A percentile compares a stretch with the other conserved stretches of the same genome.
Conservation (phyloP, 306 rosid genomes). For the Cucurbita moschata region DNA sequence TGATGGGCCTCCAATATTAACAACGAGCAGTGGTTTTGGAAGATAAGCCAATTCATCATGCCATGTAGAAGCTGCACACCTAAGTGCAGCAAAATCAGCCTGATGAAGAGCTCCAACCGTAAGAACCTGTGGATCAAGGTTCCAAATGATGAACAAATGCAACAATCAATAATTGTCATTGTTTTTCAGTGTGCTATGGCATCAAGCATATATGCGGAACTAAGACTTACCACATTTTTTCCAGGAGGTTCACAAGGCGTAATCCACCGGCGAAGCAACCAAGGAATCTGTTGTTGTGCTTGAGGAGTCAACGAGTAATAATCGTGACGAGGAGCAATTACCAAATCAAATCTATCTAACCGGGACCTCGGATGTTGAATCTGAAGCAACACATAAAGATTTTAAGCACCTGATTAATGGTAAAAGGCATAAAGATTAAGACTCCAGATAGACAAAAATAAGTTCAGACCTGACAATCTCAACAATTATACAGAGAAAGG, state of each 20-base stretch:
- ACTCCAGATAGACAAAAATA: neutral
- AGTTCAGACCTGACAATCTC: neutral
- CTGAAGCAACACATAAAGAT: conserved; percentile 24
- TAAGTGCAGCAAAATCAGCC: conserved; percentile 63
- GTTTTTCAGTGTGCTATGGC: neutral
- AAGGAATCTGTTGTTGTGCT: conserved; percentile 54
- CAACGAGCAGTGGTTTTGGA: conserved; percentile 80
- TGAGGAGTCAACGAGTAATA: conserved; percentile 67
- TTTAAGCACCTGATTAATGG: neutral
- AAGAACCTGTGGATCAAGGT: conserved; percentile 42
- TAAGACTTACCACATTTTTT: conserved; percentile 49
- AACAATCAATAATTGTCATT: neutral
- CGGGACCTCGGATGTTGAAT: conserved; percentile 80
- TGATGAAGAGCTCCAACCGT: conserved; percentile 91
- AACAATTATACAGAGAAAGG: conserved; percentile 13
- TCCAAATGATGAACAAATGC: neutral
- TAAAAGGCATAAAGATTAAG: neutral
- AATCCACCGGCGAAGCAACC: conserved; percentile 69
- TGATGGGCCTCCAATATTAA: conserved; percentile 78
- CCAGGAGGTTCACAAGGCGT: conserved; percentile 83
- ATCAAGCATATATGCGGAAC: neutral
- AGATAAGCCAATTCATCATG: conserved; percentile 51
- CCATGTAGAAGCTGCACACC: conserved; percentile 68
- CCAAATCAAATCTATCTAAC: conserved; percentile 75
- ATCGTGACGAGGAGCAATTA: conserved; percentile 72